phyloP scores from a whole-genome alignment of 2,329 filamentous ascomycete genomes.

The Diaporthe destruens region DNA sequence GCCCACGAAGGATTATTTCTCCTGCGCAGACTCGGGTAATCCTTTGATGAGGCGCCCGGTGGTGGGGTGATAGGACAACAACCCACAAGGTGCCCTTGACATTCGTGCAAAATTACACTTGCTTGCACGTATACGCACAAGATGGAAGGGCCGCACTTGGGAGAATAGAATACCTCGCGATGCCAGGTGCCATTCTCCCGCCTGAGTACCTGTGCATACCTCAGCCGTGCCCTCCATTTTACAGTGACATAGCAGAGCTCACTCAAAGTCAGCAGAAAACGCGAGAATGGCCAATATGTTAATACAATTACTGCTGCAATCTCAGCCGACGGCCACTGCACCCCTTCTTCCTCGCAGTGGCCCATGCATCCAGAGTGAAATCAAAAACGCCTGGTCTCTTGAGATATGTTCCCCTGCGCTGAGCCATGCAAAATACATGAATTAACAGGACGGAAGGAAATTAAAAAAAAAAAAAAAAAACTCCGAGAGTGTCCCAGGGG shows the following conservation, averaged over 20 bases:
- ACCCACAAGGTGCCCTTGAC: background rate
- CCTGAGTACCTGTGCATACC: background rate
- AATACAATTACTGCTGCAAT: constrained; percentile 8
- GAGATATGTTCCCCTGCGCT: background rate
- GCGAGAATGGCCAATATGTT: background rate
- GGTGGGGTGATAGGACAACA: background rate
- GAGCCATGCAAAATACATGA: background rate
- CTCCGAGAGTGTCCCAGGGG: background rate
- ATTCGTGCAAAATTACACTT: background rate
- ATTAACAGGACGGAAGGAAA: background rate
- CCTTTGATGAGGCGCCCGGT: background rate
- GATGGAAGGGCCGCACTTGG: background rate
- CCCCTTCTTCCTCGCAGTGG: background rate
- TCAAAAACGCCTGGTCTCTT: background rate
- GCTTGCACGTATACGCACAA: background rate
- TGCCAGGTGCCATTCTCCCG: background rate
- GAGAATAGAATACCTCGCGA: background rate
- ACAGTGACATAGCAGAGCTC: background rate
- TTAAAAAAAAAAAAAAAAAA: background rate
- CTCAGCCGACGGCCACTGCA: background rate
- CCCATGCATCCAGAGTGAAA: background rate
- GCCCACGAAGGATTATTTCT: too few relatives aligned
- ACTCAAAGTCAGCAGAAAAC: background rate
- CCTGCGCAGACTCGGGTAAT: background rate
- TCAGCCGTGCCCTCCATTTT: background rate